These are phyloP conservation scores for Phialophora macrospora DNA, from an alignment of 2,329 filamentous ascomycete genomes.

Conservation along the genomic window DNA sequence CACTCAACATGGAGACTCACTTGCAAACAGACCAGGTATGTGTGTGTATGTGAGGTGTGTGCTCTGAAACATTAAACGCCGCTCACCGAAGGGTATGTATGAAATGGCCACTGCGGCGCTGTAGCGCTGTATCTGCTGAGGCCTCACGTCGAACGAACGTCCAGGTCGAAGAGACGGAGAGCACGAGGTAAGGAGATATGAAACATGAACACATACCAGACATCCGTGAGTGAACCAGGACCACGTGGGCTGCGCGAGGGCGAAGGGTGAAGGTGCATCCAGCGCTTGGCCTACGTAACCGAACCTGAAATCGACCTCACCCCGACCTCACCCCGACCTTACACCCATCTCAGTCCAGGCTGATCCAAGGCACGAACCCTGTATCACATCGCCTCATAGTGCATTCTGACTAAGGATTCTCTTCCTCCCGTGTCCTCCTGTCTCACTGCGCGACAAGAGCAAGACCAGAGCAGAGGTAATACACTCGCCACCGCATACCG, in stretches of 20 bases:
- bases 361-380: neutral
- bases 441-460: slow-evolving; percentile 5
- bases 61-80: neutral
- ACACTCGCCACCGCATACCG: neutral
- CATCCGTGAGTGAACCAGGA: neutral
- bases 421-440: neutral
- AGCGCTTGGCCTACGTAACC: slow-evolving; percentile 14
- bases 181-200: slow-evolving; percentile 11
- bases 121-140: neutral
- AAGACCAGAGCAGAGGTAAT: neutral
- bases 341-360: neutral
- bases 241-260: neutral
- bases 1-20: neutral
- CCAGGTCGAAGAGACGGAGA: neutral
- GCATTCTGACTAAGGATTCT: neutral
- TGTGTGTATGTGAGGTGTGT: neutral
- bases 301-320: neutral
- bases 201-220: slow-evolving; percentile 9
- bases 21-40: neutral
- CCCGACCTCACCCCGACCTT: neutral
- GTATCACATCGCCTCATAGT: neutral
- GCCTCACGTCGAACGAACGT: neutral
- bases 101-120: no score
- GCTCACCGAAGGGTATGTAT: neutral
- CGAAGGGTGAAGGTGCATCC: neutral